Base-by-base conservation (phyloP, 2,329 filamentous ascomycete genomes). In the Zymoseptoria ardabiliae region DNA sequence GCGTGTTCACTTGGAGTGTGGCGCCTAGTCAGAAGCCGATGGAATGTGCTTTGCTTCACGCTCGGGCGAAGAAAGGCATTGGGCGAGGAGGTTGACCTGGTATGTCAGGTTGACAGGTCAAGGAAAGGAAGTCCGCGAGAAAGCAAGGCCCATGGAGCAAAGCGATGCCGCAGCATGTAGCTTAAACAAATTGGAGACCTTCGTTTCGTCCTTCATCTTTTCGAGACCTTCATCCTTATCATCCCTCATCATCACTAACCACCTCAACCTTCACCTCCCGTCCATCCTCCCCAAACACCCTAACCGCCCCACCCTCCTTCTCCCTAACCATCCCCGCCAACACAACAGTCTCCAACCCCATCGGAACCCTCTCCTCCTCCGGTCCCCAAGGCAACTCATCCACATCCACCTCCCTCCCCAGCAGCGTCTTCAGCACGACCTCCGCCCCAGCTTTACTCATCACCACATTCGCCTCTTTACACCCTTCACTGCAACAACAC, bases 401-500 rank as follows among this genome's bases (percentile, higher is more conserved):
- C 3, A 95, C 76, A 73, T 96, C 90, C 58, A 97, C 88, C 28
- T 91, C 84, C 72, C 85, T 79, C 20, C 87, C 87, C 56, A 97
- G 73, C 57, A 97, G 71, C 62, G 82, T 85, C 75, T 87, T 89
- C 59, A 97, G 76, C 28, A 97, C 85, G 22, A 97, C 91, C 58
- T 84, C 85, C 7, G 89, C 87, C 0, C 93, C 93, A 0, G 88
- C 90, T 74, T 97, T 97, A 70, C 89, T 94, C 88, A 97, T 94
- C 9, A 97, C 91, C 69, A 90, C 84, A 71, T 97, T 97, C 57
- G 85, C 83, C 73, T 96, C 85, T 73, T 88, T 90, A 73, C 94
- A 97, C 57, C 84, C 76, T 73, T 95, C 90, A 62, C 87, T 89
- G 63, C 88, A 91, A 50, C 95, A 91, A 74, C 94, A 99, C 73